Percentiles rank a stretch among this genome's conserved stretches.
phyloP scores from a whole-genome alignment of 768 basidiomycete genomes.

The Suillus cothurnatus region DNA sequence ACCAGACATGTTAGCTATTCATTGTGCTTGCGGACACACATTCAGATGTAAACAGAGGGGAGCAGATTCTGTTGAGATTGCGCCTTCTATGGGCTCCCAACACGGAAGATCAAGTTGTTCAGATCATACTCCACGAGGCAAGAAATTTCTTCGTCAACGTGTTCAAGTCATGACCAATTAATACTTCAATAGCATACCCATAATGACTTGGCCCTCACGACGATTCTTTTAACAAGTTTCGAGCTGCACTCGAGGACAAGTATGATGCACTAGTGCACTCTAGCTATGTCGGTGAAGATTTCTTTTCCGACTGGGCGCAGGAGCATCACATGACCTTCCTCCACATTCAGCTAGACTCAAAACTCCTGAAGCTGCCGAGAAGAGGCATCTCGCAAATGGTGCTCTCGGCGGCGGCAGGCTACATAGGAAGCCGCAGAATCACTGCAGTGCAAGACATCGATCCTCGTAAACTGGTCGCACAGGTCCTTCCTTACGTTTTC shows the following conservation, averaged over 20 bases:
- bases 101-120: conserved; percentile 72
- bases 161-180: neutral
- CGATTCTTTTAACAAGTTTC: conserved; percentile 75
- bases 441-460: conserved; percentile 44
- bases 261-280: conserved; percentile 75
- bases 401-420: conserved; percentile 59
- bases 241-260: conserved; percentile 78
- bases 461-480: conserved; percentile 73
- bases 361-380: conserved; percentile 82
- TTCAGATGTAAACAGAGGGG: conserved; percentile 74
- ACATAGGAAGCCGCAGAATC: conserved; percentile 51
- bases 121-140: conserved; percentile 92
- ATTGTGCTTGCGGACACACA: conserved; percentile 7
- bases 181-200: conserved; percentile 63
- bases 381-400: conserved; percentile 49
- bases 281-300: conserved; percentile 92
- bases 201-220: conserved; percentile 88
- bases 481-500: conserved; percentile 43
- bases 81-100: conserved; percentile 68
- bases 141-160: conserved; percentile 13
- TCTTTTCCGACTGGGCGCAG: conserved; percentile 74
- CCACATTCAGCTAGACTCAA: conserved; percentile 63
- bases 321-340: conserved; percentile 68
- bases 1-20: conserved; percentile 3
- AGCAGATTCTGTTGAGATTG: conserved; percentile 82